Evolutionary conservation across 108 stramenopile genomes (phyloP), one percentile per base, ranked within the genome.

Genomic region (Cyclostephanos tholiformis): DNA sequence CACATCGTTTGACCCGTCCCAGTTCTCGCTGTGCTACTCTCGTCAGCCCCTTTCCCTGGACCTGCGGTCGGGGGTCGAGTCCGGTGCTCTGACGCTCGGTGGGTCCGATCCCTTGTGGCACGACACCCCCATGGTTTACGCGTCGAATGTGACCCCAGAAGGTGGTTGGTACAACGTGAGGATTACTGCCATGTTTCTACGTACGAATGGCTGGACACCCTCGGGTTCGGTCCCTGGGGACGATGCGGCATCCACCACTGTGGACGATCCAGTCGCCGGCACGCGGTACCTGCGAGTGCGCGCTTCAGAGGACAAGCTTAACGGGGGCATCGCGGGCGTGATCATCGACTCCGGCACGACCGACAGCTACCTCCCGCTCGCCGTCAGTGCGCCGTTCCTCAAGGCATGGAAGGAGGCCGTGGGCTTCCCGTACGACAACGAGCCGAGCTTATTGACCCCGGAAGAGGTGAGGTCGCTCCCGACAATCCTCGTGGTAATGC

Each of bases 21-120:
- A 75, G 32, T 90, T 93, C 63, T 78, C 85, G 14, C 49, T 93
- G 29, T 93, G 91, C 67, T 90, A 85, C 71, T 68, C 75, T 19
- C 79, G 87, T 5, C 80, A 81, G 12, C 78, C 79, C 4, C 64
- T 73, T 12, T 71, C 79, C 23, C 50, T 51, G 7, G 56, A 68
- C 26, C 19, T 76, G 0, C 25, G 39, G 13, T 59, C 83, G 20
- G 91, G 29, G 27, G 62, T 74, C 17, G 73, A 57, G 17, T 73
- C 79, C 52, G 78, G 78, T 6, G 52, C 65, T 0, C 30, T 80
- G 16, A 84, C 83, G 12, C 56, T 84, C 23, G 83, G 82, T 13
- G 83, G 83, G 23, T 67, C 60, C 32, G 79, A 84, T 50, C 72
- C 72, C 7, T 14, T 68, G 0, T 52, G 76, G 41, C 75, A 80